Evolutionary conservation across 2,329 filamentous ascomycete genomes (phyloP).

Genomic region (Aspergillus piperis): DNA sequence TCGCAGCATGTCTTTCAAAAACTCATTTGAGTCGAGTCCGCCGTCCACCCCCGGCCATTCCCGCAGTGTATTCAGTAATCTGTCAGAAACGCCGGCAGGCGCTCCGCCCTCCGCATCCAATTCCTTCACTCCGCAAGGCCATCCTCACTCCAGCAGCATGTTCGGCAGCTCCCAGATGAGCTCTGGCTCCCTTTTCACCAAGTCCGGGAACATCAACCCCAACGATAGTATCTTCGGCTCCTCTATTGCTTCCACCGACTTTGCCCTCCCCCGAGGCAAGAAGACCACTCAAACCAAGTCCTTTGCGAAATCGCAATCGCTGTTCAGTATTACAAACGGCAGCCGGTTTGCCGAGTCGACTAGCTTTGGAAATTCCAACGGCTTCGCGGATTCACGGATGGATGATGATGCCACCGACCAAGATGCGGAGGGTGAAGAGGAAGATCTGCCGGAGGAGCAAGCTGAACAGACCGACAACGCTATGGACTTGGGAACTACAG

Average conservation of each 20-base stretch:
- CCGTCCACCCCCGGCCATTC: conserved; percentile 44
- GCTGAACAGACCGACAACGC: conserved; percentile 39
- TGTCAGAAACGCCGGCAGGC: conserved; percentile 61
- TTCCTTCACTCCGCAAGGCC: conserved; percentile 60
- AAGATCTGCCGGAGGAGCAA: conserved; percentile 44
- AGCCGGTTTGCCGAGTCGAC: conserved; percentile 29
- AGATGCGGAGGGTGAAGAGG: conserved; percentile 41
- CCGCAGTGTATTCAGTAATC: conserved; percentile 40
- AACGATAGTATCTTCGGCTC: conserved; percentile 42
- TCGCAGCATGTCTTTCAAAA: conserved; percentile 39
- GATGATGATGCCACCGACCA: conserved; percentile 28
- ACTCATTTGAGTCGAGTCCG: conserved; percentile 38
- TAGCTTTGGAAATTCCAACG: conserved; percentile 28
- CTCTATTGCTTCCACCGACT: conserved; percentile 39
- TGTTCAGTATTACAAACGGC: conserved; percentile 32
- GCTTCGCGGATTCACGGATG: conserved; percentile 30
- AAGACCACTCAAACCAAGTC: conserved; percentile 26
- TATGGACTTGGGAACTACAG: conserved; percentile 28
- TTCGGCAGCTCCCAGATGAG: conserved; percentile 55
- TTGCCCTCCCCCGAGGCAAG: conserved; percentile 31
- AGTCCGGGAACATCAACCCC: conserved; percentile 38
- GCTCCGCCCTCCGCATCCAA: conserved; percentile 54
- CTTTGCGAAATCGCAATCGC: conserved; percentile 28
- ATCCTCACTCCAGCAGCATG: conserved; percentile 52
- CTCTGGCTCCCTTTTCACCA: conserved; percentile 38